Percentiles rank a stretch among this genome's conserved stretches.
Evolutionary conservation across 1,284 basidiomycete genomes (phyloP).

Genomic region (Cutaneotrichosporon sp.): DNA sequence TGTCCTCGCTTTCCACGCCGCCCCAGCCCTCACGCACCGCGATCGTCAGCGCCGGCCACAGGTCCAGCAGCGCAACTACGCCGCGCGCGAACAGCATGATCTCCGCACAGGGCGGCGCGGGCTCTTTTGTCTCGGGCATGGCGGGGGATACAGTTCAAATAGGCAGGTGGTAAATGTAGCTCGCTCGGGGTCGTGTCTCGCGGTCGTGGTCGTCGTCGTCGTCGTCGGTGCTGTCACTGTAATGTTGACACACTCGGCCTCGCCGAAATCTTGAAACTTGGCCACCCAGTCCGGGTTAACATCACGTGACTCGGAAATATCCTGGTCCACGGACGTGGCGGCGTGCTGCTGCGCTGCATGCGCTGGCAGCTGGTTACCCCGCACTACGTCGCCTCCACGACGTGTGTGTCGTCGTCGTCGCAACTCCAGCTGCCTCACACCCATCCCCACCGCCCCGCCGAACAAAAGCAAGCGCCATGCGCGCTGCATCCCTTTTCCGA

Average conservation of each 20-base stretch:
- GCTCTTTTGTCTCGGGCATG: background rate
- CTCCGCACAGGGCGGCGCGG: constrained; percentile 6
- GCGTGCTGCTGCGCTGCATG: background rate
- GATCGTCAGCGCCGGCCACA: constrained; percentile 76
- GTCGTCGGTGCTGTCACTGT: too few relatives aligned
- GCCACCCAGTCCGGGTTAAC: background rate
- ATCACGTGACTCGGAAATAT: too few relatives aligned
- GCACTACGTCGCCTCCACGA: background rate
- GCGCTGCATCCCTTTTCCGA: constrained; percentile 4
- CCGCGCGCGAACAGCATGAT: constrained; percentile 69
- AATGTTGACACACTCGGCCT: background rate
- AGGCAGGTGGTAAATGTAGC: too few relatives aligned
- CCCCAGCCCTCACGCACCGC: constrained; percentile 80
- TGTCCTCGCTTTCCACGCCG: constrained; percentile 63
- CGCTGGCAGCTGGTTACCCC: constrained; percentile 1
- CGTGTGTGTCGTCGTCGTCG: background rate
- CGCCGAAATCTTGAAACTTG: background rate
- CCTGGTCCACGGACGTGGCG: background rate
- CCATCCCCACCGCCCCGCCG: background rate
- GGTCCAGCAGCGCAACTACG: constrained; percentile 66
- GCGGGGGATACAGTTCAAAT: too few relatives aligned
- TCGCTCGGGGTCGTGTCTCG: too few relatives aligned
- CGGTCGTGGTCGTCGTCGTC: too few relatives aligned
- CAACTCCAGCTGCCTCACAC: background rate
- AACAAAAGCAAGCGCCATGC: constrained; percentile 10